Base-by-base conservation (phyloP, 106 monocot species). In the Alisma plantagoaquatica region DNA sequence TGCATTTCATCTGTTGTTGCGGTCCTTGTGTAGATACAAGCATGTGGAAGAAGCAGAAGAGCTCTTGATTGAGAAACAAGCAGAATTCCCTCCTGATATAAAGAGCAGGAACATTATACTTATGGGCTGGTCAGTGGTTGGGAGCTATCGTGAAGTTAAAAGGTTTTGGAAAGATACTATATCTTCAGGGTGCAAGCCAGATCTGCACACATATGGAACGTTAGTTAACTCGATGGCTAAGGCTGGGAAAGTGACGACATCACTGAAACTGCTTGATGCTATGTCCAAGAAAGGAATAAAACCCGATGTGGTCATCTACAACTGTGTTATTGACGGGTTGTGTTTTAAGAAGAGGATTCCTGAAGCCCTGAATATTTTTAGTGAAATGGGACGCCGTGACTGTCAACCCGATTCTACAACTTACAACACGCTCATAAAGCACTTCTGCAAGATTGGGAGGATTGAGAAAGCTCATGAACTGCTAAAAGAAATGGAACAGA, bases 11-110 rank as follows among this genome's bases (percentile, higher is more conserved):
- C 75, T 47, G 55, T 72, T 85, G 29, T 41, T 91, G 55, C 70
- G 70, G 61, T 81, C 72, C 7, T 72, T 91, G 1, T 91, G 91
- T 45, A 65, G 85, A 44, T 85, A 81, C 61, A 91, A 91, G 56
- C 91, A 91, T 61, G 91, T 91, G 24, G 91, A 91, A 53, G 91
- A 85, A 31, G 91, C 85, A 3, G 91, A 91, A 55, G 58, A 75
- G 16, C 84, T 91, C 32, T 91, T 91, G 29, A 52, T 70, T 19
- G 30, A 73, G 63, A 91, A 78, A 54, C 61, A 73, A 49, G 41
- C 70, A 29, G 85, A 91, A 47, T 85, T 81, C 24, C 81, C 84
- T 24, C 75, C 77, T 16, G 81, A 63, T 33, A 78, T 81, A 67
- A 81, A 73, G 70, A 91, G 67, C 61, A 59, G 75, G 66, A 91